A percentile compares a stretch with the other conserved stretches of the same genome.
phyloP scores from a whole-genome alignment of 768 basidiomycete species.

The Roridomyces roridus region DNA sequence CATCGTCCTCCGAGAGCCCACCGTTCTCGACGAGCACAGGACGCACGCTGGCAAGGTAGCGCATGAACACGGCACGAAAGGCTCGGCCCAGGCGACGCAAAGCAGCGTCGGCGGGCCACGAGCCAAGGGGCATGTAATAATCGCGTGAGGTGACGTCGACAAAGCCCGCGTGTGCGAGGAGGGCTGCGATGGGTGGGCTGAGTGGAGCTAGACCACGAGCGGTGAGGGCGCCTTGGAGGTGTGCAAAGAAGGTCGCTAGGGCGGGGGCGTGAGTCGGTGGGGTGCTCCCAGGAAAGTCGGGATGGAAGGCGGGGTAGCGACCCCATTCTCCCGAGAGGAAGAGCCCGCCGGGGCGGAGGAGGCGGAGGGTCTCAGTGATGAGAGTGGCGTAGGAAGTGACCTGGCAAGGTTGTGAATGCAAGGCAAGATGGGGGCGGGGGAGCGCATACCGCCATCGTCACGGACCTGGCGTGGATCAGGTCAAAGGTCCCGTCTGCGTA shows the following conservation, averaged over 20 bases:
- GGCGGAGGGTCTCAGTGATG: constrained; percentile 63
- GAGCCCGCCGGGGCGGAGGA: constrained; percentile 74
- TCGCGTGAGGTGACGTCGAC: constrained; percentile 39
- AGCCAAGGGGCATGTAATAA: constrained; percentile 61
- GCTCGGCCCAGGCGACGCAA: constrained; percentile 46
- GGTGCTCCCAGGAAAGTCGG: constrained; percentile 30
- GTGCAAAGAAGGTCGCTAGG: constrained; percentile 41
- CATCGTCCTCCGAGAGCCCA: constrained; percentile 36
- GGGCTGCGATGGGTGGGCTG: constrained; percentile 41
- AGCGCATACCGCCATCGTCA: constrained; percentile 62
- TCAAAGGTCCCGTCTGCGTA: constrained; percentile 65
- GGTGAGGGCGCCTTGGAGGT: constrained; percentile 41
- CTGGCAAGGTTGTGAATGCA: constrained; percentile 42
- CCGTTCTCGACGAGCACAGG: constrained; percentile 54
- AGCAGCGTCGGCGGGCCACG: constrained; percentile 48
- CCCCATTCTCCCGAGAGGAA: constrained; percentile 72
- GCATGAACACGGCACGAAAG: constrained; percentile 44
- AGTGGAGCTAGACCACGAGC: constrained; percentile 45
- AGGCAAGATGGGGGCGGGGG: not conserved
- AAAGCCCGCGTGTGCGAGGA: constrained; percentile 50
- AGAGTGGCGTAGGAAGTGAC: constrained; percentile 59
- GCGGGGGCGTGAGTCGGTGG: constrained; percentile 47
- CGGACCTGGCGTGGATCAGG: constrained; percentile 67
- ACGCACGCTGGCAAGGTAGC: constrained; percentile 55
- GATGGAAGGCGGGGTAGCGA: constrained; percentile 47